These are phyloP conservation scores for Phylloporus sp. DNA, from an alignment of 768 basidiomycete genomes.

Conservation along the genomic window DNA sequence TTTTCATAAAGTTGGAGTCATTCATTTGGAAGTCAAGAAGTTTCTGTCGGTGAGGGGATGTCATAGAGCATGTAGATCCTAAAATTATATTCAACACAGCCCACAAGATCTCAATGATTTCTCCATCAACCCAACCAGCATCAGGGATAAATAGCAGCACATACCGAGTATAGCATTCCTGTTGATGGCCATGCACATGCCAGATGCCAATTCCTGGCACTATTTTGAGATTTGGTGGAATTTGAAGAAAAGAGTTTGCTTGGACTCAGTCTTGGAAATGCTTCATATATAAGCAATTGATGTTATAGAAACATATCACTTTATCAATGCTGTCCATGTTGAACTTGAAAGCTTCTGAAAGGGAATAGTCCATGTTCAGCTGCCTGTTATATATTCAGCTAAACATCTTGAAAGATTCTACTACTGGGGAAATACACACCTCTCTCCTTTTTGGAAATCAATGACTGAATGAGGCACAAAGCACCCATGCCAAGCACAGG, in stretches of 20 bases:
- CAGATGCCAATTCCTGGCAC: constrained; percentile 19
- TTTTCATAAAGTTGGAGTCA: constrained; percentile 7
- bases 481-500: constrained; percentile 1
- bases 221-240: neutral
- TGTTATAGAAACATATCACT: neutral
- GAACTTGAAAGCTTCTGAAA: neutral
- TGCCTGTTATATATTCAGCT: neutral
- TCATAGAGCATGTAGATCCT: neutral
- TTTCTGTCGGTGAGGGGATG: neutral
- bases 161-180: constrained; percentile 17
- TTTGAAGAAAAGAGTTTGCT: neutral
- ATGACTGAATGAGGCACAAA: neutral
- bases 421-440: neutral
- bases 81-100: neutral
- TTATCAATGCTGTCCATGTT: neutral
- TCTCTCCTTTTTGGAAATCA: neutral
- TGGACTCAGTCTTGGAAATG: neutral
- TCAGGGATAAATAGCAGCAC: neutral
- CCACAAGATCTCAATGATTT: constrained; percentile 10
- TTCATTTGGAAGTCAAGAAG: constrained; percentile 6
- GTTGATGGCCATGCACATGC: constrained; percentile 24
- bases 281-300: constrained; percentile 11
- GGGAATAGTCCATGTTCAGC: constrained; percentile 8
- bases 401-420: too few species aligned
- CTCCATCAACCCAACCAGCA: neutral